Percentiles rank a stretch among this genome's conserved stretches.
Conservation (phyloP, 768 basidiomycete genomes). For the Tylopilus vinaceipallidus region DNA sequence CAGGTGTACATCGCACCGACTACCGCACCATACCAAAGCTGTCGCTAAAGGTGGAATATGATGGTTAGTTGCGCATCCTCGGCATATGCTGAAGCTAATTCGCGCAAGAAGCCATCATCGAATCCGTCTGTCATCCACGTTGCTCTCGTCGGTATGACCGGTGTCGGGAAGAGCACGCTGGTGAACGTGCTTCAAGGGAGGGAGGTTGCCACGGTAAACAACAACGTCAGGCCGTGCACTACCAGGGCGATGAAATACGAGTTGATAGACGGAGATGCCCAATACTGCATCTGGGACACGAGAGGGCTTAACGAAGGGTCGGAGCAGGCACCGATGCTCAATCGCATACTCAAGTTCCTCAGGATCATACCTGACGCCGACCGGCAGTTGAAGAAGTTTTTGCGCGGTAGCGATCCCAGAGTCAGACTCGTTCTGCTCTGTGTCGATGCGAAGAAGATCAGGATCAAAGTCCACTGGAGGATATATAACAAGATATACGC, state of each 20-base stretch:
- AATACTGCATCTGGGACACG: constrained; percentile 24
- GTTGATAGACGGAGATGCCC: constrained; percentile 3
- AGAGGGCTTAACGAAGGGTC: constrained; percentile 24
- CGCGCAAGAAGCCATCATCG: background rate
- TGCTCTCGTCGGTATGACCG: constrained; percentile 24
- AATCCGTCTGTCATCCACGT: constrained; percentile 10
- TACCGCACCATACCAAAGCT: background rate
- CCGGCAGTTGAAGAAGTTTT: constrained; percentile 14
- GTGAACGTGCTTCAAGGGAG: constrained; percentile 24
- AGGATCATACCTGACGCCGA: constrained; percentile 15
- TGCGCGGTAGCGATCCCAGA: constrained; percentile 9
- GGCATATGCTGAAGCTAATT: background rate
- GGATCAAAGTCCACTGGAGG: constrained; percentile 15
- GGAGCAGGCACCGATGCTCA: background rate
- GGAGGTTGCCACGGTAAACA: constrained; percentile 12
- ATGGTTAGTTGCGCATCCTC: constrained; percentile 12
- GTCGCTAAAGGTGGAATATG: constrained; percentile 8
- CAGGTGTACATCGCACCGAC: background rate
- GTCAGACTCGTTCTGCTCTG: constrained; percentile 23
- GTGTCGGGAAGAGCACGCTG: constrained; percentile 28
- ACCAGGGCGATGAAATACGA: constrained; percentile 1
- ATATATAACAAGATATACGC: constrained; percentile 17
- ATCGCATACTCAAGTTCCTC: background rate
- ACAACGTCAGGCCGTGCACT: constrained; percentile 23
- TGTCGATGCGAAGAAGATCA: constrained; percentile 20